Evolutionary conservation across 1,139 yeast genomes (phyloP).

Genomic region (Pichia sp.): DNA sequence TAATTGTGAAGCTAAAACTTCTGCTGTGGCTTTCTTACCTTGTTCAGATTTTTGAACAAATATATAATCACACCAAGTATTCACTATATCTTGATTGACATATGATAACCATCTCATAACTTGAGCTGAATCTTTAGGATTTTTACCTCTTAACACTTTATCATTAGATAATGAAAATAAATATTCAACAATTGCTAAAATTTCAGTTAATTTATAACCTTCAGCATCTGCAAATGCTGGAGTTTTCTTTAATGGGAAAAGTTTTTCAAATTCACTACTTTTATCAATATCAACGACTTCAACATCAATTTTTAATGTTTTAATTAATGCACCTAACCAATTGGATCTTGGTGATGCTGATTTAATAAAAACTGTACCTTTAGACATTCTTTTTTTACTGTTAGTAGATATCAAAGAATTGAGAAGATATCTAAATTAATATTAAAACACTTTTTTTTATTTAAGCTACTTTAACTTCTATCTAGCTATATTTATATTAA

Average conservation of each 20-base stretch:
- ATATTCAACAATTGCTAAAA: slow-evolving; percentile 27
- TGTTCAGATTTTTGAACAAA: slow-evolving; percentile 5
- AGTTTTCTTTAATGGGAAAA: slow-evolving; percentile 27
- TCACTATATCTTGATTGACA: slow-evolving; percentile 24
- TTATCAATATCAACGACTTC: slow-evolving; percentile 26
- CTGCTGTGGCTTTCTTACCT: slow-evolving; percentile 1
- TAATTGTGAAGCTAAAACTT: background rate
- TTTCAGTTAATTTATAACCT: slow-evolving; percentile 27
- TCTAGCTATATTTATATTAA: too few relatives aligned
- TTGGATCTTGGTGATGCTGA: slow-evolving; percentile 21
- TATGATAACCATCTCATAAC: slow-evolving; percentile 28
- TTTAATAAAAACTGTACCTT: slow-evolving; percentile 17
- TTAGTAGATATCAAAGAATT: too few relatives aligned
- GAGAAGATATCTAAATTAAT: too few relatives aligned
- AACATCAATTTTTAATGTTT: slow-evolving; percentile 34
- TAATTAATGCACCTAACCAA: slow-evolving; percentile 16
- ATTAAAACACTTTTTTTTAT: too few relatives aligned
- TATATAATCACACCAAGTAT: slow-evolving; percentile 2
- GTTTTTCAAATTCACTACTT: background rate
- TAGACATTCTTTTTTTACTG: slow-evolving; percentile 12
- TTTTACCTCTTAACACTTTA: slow-evolving; percentile 19
- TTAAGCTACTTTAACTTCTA: too few relatives aligned
- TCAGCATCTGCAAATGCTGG: slow-evolving; percentile 29
- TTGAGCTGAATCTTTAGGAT: slow-evolving; percentile 25
- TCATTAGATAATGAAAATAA: slow-evolving; percentile 19